Percentiles rank a stretch among this genome's conserved stretches.
Conservation (phyloP, 495 filamentous ascomycete genomes). For the Xanthoparmelia taractica region DNA sequence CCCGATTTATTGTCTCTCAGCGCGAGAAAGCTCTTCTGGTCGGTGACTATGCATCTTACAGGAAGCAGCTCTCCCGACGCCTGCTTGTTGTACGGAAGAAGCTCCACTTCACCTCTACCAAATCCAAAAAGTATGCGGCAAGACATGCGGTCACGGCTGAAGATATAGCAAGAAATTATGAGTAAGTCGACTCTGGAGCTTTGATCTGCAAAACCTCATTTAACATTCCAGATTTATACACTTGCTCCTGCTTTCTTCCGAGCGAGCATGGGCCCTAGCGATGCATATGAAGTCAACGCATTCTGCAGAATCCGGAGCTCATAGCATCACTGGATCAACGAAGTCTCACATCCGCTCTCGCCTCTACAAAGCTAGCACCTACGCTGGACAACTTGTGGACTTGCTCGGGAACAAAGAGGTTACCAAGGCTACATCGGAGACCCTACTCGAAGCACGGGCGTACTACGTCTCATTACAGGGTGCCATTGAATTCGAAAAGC, state of each 20-base stretch:
- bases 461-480: slow-evolving; percentile 71
- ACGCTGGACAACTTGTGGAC: slow-evolving; percentile 59
- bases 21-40: slow-evolving; percentile 75
- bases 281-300: slow-evolving; percentile 87
- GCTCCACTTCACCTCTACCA: slow-evolving; percentile 71
- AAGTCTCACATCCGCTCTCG: slow-evolving; percentile 82
- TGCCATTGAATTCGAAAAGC: slow-evolving; percentile 73
- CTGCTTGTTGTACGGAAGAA: slow-evolving; percentile 78
- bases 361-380: slow-evolving; percentile 65
- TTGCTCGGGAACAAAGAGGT: slow-evolving; percentile 51
- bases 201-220: not conserved
- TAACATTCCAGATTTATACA: slow-evolving; percentile 58
- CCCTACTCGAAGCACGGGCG: slow-evolving; percentile 78
- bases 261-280: slow-evolving; percentile 93
- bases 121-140: slow-evolving; percentile 72
- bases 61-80: slow-evolving; percentile 67
- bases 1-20: slow-evolving; percentile 65
- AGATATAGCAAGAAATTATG: slow-evolving; percentile 67
- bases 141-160: slow-evolving; percentile 65
- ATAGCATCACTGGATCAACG: slow-evolving; percentile 68
- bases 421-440: slow-evolving; percentile 58
- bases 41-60: slow-evolving; percentile 84
- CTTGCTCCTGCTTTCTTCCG: slow-evolving; percentile 72
- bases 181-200: slow-evolving; percentile 39
- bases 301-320: slow-evolving; percentile 59